phyloP scores from a whole-genome alignment of 2,329 filamentous ascomycete species.

The Phialocephala sp. region DNA sequence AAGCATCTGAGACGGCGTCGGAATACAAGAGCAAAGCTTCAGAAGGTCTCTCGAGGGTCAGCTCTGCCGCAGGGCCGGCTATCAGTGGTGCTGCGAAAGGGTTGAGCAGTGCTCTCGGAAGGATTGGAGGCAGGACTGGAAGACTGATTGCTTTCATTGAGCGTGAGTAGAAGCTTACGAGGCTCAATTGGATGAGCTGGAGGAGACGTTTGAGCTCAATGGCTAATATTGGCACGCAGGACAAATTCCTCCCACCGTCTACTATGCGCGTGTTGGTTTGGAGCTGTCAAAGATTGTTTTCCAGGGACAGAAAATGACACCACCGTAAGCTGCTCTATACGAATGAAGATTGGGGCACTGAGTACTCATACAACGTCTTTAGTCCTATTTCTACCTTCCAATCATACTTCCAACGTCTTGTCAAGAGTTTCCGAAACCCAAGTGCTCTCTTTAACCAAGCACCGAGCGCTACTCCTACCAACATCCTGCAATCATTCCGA shows the following conservation, averaged over 20 bases:
- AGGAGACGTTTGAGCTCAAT: constrained; percentile 27
- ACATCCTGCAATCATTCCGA: constrained; percentile 65
- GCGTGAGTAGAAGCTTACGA: constrained; percentile 65
- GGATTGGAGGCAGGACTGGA: constrained; percentile 84
- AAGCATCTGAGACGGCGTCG: constrained; percentile 51
- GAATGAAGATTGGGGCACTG: background rate
- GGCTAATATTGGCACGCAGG: constrained; percentile 55
- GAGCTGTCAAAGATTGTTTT: constrained; percentile 90
- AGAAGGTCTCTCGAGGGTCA: constrained; percentile 82
- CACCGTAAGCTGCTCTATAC: constrained; percentile 75
- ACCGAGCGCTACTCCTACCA: constrained; percentile 53
- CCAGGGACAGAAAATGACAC: constrained; percentile 86
- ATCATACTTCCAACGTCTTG: constrained; percentile 78
- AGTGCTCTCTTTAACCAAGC: constrained; percentile 53
- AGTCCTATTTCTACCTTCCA: constrained; percentile 85
- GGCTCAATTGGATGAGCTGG: constrained; percentile 8
- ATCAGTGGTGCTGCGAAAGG: constrained; percentile 75
- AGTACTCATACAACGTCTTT: constrained; percentile 18
- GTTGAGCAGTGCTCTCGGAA: constrained; percentile 69
- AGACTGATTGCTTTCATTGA: constrained; percentile 80
- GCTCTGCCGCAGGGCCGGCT: constrained; percentile 79
- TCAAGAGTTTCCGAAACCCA: constrained; percentile 75
- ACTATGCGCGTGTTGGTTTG: constrained; percentile 88
- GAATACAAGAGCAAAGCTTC: constrained; percentile 69
- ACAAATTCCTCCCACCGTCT: constrained; percentile 83